Base-by-base conservation (phyloP, 202 grass and related monocot species). In the Saccharum hybrid region DNA sequence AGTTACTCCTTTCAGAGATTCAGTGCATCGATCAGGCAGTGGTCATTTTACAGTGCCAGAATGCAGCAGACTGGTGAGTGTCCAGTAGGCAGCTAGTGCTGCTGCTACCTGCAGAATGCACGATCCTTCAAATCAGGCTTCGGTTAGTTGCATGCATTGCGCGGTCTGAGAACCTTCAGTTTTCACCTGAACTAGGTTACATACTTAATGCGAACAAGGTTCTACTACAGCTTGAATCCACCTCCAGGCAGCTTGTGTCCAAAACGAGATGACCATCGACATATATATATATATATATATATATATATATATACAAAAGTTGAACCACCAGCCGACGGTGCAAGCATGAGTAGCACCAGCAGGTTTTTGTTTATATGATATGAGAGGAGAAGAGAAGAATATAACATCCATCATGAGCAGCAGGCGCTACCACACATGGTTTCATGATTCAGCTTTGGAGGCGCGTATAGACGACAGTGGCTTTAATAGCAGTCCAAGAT, bases 401-500 rank as follows among this genome's bases (percentile, higher is more conserved):
- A 54, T 54, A 61, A 5, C 57, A 61, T 61, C 10, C 4, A 61
- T 61, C 59, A 61, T 61, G 59, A 61, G 57, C 57, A 59, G 51
- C 2, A n/a, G 56, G 56, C 56, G 3, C 9, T 61, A 11, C 57
- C 2, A 59, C 22, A 51, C 38, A 71, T 72, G 48, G 52, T 77
- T 82, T 76, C 28, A 57, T 75, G 21, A 80, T 85, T 81, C 77
- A 63, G 39, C 87, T 77, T 89, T 82, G 66, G 59, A 71, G 74
- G 43, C 4, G 43, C 36, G 62, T 16, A 48, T 36, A 59, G 21
- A 61, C 21, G 57, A 31, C 26, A 63, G n/a, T 38, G 33, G 28
- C 72, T 77, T 81, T 85, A 81, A 15, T 76, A 71, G 82, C 77
- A 71, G 82, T 89, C 68, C 68, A 60, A 81, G 87, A 77, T 78